A percentile compares a stretch with the other conserved stretches of the same genome.
These are phyloP conservation scores for Leccinum subtestaceum DNA, from an alignment of 768 basidiomycete genomes.

Conservation along the genomic window DNA sequence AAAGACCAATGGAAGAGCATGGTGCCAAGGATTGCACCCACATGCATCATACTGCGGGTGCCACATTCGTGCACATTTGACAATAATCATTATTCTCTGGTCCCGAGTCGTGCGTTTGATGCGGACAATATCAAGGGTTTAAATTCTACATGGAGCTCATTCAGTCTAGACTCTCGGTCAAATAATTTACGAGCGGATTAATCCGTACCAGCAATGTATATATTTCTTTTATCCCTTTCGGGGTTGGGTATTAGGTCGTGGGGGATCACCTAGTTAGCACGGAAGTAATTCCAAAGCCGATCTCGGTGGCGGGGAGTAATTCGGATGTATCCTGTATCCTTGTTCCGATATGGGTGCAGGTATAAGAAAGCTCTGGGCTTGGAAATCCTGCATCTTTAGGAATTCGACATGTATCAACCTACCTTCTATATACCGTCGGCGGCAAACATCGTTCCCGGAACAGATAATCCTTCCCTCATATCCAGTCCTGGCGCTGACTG, in stretches of 20 bases:
- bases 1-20: background rate
- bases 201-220: background rate
- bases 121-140: background rate
- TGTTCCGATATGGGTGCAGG: background rate
- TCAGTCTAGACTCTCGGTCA: background rate
- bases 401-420: constrained; percentile 3
- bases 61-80: background rate
- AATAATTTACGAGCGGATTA: background rate
- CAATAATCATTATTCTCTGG: background rate
- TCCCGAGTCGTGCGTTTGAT: background rate
- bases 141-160: background rate
- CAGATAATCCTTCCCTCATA: background rate
- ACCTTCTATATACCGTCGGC: background rate
- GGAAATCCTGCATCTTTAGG: background rate
- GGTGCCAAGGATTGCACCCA: background rate
- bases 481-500: background rate
- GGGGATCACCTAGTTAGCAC: background rate
- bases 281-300: background rate
- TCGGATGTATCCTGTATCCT: background rate
- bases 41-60: background rate
- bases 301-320: background rate
- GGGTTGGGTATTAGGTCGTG: background rate
- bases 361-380: background rate
- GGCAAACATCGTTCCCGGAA: background rate
- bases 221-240: background rate